Evolutionary conservation across 1,139 yeast species (phyloP), one percentile per base, ranked within the genome.

Genomic region (Kluyveromyces sp.): DNA sequence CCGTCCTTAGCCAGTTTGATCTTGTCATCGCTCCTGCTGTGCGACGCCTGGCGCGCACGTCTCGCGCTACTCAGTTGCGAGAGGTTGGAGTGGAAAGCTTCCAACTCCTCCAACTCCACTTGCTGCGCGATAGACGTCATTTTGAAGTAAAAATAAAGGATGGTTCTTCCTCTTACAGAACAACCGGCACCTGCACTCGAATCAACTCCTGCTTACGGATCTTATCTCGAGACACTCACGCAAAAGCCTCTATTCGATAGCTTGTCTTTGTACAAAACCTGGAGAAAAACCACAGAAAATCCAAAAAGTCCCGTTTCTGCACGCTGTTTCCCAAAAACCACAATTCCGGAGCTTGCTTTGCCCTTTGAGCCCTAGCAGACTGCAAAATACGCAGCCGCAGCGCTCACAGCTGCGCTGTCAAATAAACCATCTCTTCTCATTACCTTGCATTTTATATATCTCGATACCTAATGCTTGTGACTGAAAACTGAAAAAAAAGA

Each of bases 101-200:
- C 39, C 18, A 38, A 16, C 36, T 38, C 36, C 22, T 38, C 41
- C 19, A 31, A 19, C 16, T 31, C 36, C 4, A 38, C 18, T 31
- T 38, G 41, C 20, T 38, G 36, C 15, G 30, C 13, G 22, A 31
- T 32, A 4, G 36, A 31, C 11, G 41, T 38, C 41, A 38, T 38
- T 8, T 12, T 35, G 22, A 4, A 7, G n/a, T 7, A 9, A n/a
- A n/a, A n/a, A n/a, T n/a, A n/a, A n/a, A n/a, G n/a, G n/a, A n/a
- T n/a, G n/a, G n/a, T n/a, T n/a, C n/a, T n/a, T n/a, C n/a, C n/a
- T n/a, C n/a, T n/a, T n/a, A n/a, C n/a, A n/a, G n/a, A n/a, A n/a
- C n/a, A n/a, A n/a, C n/a, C n/a, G n/a, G n/a, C n/a, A n/a, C n/a
- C n/a, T n/a, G n/a, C n/a, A n/a, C n/a, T n/a, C n/a, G n/a, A n/a